A percentile compares a stretch with the other conserved stretches of the same genome.
Conservation (phyloP, 1,284 basidiomycete genomes). For the Chiua sp. region DNA sequence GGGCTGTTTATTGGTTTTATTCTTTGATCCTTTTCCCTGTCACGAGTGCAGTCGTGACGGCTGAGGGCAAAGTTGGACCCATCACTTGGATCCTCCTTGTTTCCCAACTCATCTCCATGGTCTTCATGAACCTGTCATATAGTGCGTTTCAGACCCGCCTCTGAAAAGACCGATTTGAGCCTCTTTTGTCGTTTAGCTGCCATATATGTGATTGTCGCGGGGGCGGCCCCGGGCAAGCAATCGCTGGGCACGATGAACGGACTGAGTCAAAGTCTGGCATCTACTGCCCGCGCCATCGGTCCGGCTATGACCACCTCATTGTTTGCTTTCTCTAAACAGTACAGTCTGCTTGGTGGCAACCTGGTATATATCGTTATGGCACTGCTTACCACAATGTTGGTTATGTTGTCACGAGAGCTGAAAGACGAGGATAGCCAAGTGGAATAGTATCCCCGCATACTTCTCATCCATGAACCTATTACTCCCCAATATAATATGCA, state of each 20-base stretch:
- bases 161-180: not conserved
- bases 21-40: constrained; percentile 65
- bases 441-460: not conserved
- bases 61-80: constrained; percentile 23
- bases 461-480: too few relatives aligned
- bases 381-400: constrained; percentile 22
- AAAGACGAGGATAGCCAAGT: constrained; percentile 2
- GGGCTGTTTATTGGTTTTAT: constrained; percentile 53
- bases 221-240: constrained; percentile 37
- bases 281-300: constrained; percentile 53
- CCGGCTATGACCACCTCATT: constrained; percentile 44
- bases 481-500: too few relatives aligned
- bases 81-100: constrained; percentile 36
- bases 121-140: constrained; percentile 31
- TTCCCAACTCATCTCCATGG: constrained; percentile 32
- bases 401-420: constrained; percentile 27
- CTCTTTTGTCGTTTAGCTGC: constrained; percentile 28
- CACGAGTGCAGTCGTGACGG: constrained; percentile 45
- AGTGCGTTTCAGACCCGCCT: constrained; percentile 25
- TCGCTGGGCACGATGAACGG: constrained; percentile 56
- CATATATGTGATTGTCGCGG: constrained; percentile 39
- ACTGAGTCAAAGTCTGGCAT: constrained; percentile 53
- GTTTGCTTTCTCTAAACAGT: constrained; percentile 43
- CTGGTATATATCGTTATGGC: constrained; percentile 40
- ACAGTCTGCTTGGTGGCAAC: constrained; percentile 40